Base-by-base conservation (phyloP, 345 rosid species). In the Gossypium thurberi region DNA sequence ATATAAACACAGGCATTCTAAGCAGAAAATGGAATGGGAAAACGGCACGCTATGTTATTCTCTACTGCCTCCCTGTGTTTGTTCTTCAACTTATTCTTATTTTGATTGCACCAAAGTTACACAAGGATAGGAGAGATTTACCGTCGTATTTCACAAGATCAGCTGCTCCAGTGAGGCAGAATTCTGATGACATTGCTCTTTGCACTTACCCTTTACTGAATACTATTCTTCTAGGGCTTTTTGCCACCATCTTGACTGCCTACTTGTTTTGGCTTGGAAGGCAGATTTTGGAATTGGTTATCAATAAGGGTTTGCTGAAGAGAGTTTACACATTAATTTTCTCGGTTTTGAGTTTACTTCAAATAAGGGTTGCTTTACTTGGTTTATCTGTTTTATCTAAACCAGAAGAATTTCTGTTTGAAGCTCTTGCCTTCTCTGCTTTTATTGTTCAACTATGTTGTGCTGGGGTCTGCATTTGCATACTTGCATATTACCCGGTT, bases 251-350 rank as follows among this genome's bases (percentile, higher is more conserved):
- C 78, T 78, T 93, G 75, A 87, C 98, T 28, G 63, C 78, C 63
- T 95, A 93, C 84, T 81, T 95, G 80, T 92, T 88, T 84, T 92
- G 94, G 94, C 88, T 92, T 65, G 99, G 99, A 70, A 84, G 96
- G 77, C 93, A 79, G 80, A 90, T 95, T 78, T 77, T 92, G 83
- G 87, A 85, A 76, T 75, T 92, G 82, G 99, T 95, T 51, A 91
- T 95, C 77, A 95, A 95, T 72, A 92, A 87, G 88, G 91, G 97
- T 77, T 74, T 95, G 82, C 92, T 88, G 87, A 91, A 76, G 86
- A 91, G 99, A 84, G 92, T 95, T 25, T 88, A 91, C 79, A 84
- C 87, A 66, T 82, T 95, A 80, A 83, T 95, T 79, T 71, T 95
- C 81, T 88, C 98, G 0, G 94, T 93, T 77, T 86, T 89, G 14